Evolutionary conservation across 805 yeast genomes (phyloP).

Genomic region (Kluyveromyces lactis): DNA sequence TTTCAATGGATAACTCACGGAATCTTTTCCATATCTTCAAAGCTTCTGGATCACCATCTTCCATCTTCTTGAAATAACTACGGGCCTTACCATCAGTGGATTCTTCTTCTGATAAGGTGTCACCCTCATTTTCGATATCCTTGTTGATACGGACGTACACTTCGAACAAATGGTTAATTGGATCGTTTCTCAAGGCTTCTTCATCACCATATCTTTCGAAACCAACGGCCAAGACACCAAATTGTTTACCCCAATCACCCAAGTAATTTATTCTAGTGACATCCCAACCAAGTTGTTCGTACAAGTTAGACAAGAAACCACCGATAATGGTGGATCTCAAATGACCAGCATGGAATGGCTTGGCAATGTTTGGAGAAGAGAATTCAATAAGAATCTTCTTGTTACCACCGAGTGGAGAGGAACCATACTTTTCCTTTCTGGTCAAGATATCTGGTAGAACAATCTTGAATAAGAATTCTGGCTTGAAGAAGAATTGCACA

Average conservation of each 20-base stretch:
- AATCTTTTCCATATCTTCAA: constrained; percentile 74
- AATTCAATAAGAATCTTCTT: constrained; percentile 78
- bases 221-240: constrained; percentile 92
- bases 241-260: constrained; percentile 99
- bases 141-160: constrained; percentile 84
- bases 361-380: constrained; percentile 97
- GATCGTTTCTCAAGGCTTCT: constrained; percentile 60
- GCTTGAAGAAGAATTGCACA: constrained; percentile 77
- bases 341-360: constrained; percentile 99
- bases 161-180: constrained; percentile 89
- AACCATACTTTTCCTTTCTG: constrained; percentile 57
- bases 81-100: constrained; percentile 78
- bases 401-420: constrained; percentile 61
- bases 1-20: constrained; percentile 83
- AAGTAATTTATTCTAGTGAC: constrained; percentile 87
- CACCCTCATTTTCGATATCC: constrained; percentile 56
- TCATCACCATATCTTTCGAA: constrained; percentile 79
- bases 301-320: constrained; percentile 83
- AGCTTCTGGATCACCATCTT: constrained; percentile 82
- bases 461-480: constrained; percentile 53
- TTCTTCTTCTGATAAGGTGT: constrained; percentile 35
- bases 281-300: constrained; percentile 88
- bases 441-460: constrained; percentile 63
- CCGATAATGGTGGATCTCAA: constrained; percentile 96
- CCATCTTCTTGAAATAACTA: constrained; percentile 83